phyloP scores from a whole-genome alignment of 2,329 filamentous ascomycete genomes.

The Sporothrix luriei region DNA sequence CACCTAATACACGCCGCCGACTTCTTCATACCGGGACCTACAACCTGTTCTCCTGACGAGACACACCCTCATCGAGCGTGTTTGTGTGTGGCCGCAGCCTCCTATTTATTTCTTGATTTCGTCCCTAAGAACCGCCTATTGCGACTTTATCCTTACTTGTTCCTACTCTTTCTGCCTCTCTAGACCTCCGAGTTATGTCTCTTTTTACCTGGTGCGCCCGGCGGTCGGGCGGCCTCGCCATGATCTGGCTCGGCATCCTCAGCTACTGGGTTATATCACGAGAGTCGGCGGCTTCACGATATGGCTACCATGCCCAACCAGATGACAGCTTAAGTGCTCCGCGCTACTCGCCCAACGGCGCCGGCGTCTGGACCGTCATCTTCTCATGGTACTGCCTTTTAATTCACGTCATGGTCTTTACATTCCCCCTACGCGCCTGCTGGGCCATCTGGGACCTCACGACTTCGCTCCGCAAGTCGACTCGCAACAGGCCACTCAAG shows the following conservation, averaged over 20 bases:
- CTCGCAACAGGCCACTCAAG: constrained; percentile 50
- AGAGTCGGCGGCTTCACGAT: constrained; percentile 50
- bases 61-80: background rate
- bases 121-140: background rate
- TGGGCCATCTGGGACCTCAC: constrained; percentile 64
- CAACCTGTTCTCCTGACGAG: constrained; percentile 1
- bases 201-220: constrained; percentile 58
- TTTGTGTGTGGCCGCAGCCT: background rate
- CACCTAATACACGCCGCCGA: background rate
- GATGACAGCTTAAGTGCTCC: constrained; percentile 46
- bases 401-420: constrained; percentile 64
- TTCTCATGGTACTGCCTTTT: constrained; percentile 68
- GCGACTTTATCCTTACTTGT: constrained; percentile 22
- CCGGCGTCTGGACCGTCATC: constrained; percentile 54
- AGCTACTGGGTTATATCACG: constrained; percentile 59
- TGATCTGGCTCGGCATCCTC: constrained; percentile 53
- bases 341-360: constrained; percentile 46
- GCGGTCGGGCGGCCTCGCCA: constrained; percentile 58
- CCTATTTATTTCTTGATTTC: background rate
- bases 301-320: constrained; percentile 50
- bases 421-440: constrained; percentile 64
- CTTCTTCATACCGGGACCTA: background rate
- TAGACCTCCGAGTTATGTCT: constrained; percentile 49
- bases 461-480: constrained; percentile 51
- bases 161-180: constrained; percentile 5